Base-by-base conservation (phyloP, 257 asterid genomes). In the Solanum paucissectum region DNA sequence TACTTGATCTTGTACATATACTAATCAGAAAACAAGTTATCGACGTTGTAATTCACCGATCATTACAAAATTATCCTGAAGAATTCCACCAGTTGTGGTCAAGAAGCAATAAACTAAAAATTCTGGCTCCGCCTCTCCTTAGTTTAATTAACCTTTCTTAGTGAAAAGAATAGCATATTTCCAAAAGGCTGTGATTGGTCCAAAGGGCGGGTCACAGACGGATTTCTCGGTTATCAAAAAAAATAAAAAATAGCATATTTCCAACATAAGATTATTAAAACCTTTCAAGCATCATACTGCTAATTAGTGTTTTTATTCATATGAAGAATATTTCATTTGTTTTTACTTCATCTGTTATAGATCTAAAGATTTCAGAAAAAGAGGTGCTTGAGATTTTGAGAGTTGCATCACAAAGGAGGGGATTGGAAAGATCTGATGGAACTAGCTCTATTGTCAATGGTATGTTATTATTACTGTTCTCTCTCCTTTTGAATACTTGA, bases 281-380 rank as follows among this genome's bases (percentile, higher is more conserved):
- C 37, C 10, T 16, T 81, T 81, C 85, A 46, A 81, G 40, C 66
- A 81, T 46, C 68, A 81, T 46, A 27, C 46, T 46, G 42, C 85
- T 46, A 42, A 25, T 14, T 77, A 2, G 4, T 81, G 29, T 29
- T 46, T 32, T 46, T 20, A 2, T 82, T 44, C 86, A 5, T 29
- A 49, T 44, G 12, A 3, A 81, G 3, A 79, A 46, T 27, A n/a
- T 52, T 60, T 16, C 62, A 25, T 44, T 44, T 32, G 36, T 87
- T 76, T 34, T 76, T 33, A 49, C 42, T 44, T 49, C 14, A 9
- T 29, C 33, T 71, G 55, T 38, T 12, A 46, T 87, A 96, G 99
- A 93, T 88, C 92, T 96, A 94, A 92, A 90, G 72, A 91, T 96
- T 88, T 87, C 97, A 62, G 99, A 94, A 89, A 89, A 86, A 46